Conservation (phyloP, 2,329 filamentous ascomycete genomes). For the Colletotrichum echinochloae region DNA sequence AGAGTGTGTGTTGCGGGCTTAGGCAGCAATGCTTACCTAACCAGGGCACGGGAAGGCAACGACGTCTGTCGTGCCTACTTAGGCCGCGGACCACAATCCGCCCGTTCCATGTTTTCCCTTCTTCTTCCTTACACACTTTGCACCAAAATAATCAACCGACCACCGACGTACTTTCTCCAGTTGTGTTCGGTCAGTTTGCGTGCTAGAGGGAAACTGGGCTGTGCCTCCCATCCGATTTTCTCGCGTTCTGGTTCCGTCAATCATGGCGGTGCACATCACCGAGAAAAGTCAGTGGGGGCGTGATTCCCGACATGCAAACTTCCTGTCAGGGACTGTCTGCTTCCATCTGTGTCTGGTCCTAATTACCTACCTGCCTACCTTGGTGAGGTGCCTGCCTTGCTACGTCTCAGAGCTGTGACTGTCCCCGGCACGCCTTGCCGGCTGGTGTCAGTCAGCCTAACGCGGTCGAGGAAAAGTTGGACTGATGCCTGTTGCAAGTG, state of each 20-base stretch:
- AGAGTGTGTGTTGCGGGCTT: neutral
- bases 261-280: slow-evolving; percentile 28
- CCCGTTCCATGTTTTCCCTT: slow-evolving; percentile 43
- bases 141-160: slow-evolving; percentile 74
- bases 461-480: neutral
- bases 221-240: slow-evolving; percentile 44
- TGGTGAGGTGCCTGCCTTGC: no score
- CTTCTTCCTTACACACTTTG: slow-evolving; percentile 58
- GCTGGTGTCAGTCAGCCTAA: slow-evolving; percentile 5
- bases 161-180: slow-evolving; percentile 56
- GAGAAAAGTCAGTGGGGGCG: slow-evolving; percentile 30
- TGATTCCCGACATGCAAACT: slow-evolving; percentile 32
- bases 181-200: slow-evolving; percentile 70
- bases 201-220: slow-evolving; percentile 62
- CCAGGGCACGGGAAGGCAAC: slow-evolving; percentile 13
- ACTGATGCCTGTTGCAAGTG: slow-evolving; percentile 4
- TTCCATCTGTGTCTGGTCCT: neutral
- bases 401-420: neutral
- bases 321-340: neutral
- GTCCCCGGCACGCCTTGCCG: neutral
- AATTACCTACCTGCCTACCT: neutral
- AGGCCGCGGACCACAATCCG: slow-evolving; percentile 5
- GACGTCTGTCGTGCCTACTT: slow-evolving; percentile 20
- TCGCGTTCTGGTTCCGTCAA: slow-evolving; percentile 42
- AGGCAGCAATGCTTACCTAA: slow-evolving; percentile 21